phyloP scores from a whole-genome alignment of 2,329 filamentous ascomycete genomes.

The Elsinoe fawcettii region DNA sequence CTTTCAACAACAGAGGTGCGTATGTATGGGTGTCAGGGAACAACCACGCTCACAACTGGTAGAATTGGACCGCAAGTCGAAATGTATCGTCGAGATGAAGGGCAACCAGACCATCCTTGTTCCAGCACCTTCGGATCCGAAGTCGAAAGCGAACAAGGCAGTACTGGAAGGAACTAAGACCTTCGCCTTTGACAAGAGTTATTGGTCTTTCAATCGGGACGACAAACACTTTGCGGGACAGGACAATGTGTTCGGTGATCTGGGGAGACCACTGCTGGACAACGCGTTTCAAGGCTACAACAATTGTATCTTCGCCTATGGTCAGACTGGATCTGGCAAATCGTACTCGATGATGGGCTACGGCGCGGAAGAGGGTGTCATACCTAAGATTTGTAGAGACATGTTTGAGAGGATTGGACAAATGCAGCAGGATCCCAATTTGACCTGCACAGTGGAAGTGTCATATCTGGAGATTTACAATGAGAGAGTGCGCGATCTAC shows the following conservation, averaged over 20 bases:
- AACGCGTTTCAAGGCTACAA: constrained; percentile 99
- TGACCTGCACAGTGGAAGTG: constrained; percentile 89
- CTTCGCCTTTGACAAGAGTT: constrained; percentile 94
- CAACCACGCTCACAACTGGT: constrained; percentile 17
- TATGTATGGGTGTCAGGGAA: background rate
- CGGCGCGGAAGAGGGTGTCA: constrained; percentile 89
- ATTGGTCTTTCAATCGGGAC: constrained; percentile 90
- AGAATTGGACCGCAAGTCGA: constrained; percentile 87
- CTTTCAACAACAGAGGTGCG: constrained; percentile 89
- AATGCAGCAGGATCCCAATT: constrained; percentile 62
- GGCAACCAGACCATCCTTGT: constrained; percentile 80
- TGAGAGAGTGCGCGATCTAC: constrained; percentile 86
- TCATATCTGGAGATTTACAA: constrained; percentile 99
- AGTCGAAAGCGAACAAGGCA: constrained; percentile 60
- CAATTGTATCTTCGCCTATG: constrained; percentile 99
- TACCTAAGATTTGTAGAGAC: constrained; percentile 91
- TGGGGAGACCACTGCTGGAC: constrained; percentile 84
- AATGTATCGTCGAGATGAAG: constrained; percentile 98
- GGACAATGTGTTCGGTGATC: constrained; percentile 76
- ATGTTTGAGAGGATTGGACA: constrained; percentile 84
- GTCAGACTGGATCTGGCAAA: constrained; percentile 96
- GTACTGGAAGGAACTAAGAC: constrained; percentile 61
- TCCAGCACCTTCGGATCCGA: constrained; percentile 54
- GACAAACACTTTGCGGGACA: constrained; percentile 83
- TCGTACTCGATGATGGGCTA: constrained; percentile 99